Conservation (phyloP, 495 filamentous ascomycete species). For the Neurospora tetrasperma region DNA sequence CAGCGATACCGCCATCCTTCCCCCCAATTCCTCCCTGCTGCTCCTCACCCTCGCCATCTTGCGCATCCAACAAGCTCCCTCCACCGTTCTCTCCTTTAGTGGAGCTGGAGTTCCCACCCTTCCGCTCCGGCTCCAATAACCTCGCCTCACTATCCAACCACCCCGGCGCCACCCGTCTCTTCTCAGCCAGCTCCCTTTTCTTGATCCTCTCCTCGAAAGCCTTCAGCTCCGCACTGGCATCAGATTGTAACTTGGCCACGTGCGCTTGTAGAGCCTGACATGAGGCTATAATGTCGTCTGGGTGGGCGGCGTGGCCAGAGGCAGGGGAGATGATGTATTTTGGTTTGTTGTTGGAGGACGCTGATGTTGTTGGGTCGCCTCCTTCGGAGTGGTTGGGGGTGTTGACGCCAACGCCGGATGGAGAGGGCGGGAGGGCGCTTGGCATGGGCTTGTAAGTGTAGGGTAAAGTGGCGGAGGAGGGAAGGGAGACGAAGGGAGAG, state of each 20-base stretch:
- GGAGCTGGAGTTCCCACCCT: conserved; percentile 3
- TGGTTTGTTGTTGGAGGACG: conserved; percentile 25
- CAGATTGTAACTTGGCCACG: conserved; percentile 49
- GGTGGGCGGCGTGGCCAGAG: conserved; percentile 67
- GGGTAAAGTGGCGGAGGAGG: conserved; percentile 79
- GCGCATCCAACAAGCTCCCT: neutral
- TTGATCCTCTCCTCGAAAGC: conserved; percentile 61
- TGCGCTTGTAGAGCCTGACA: conserved; percentile 70
- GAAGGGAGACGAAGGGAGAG: conserved; percentile 88
- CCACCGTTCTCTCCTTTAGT: neutral
- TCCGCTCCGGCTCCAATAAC: conserved; percentile 64
- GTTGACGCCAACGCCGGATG: conserved; percentile 42
- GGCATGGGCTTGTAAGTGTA: conserved; percentile 91
- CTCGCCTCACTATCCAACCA: conserved; percentile 88
- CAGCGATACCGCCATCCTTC: neutral
- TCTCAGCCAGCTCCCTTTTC: conserved; percentile 81
- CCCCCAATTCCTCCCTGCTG: conserved; percentile 10
- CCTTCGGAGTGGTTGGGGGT: conserved; percentile 23
- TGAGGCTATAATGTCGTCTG: conserved; percentile 70
- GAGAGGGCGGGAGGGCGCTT: conserved; percentile 71
- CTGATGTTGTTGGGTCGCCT: conserved; percentile 14
- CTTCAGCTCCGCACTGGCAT: conserved; percentile 53
- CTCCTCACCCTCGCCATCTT: neutral
- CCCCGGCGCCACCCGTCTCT: conserved; percentile 79
- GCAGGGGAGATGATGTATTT: conserved; percentile 60